These are phyloP conservation scores for Periglandula ipomoeae DNA, from an alignment of 2,329 filamentous ascomycete species.

Conservation along the genomic window DNA sequence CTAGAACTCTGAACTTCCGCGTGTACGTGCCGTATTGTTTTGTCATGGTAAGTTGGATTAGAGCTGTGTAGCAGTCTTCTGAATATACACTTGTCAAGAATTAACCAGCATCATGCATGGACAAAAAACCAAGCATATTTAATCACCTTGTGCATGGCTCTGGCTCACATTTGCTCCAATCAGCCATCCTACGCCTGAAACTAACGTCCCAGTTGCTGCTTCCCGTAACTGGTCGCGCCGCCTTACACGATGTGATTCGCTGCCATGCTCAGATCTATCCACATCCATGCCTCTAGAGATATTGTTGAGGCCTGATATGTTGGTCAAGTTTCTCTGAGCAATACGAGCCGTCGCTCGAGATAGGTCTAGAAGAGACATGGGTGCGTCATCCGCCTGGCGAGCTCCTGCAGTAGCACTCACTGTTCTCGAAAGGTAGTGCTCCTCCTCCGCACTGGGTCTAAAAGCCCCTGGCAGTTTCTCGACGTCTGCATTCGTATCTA, in stretches of 20 bases:
- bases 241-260: slow-evolving; percentile 34
- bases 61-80: too few relatives aligned
- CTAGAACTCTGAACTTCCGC: too few relatives aligned
- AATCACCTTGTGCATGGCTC: slow-evolving; percentile 1
- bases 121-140: not conserved
- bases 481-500: slow-evolving; percentile 56
- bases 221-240: slow-evolving; percentile 65
- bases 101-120: too few relatives aligned
- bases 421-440: slow-evolving; percentile 21
- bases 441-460: slow-evolving; percentile 20
- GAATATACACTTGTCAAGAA: too few relatives aligned
- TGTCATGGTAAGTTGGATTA: too few relatives aligned
- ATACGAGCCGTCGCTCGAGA: slow-evolving; percentile 51
- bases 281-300: slow-evolving; percentile 11
- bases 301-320: slow-evolving; percentile 41
- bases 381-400: slow-evolving; percentile 42
- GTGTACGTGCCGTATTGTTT: too few relatives aligned
- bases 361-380: slow-evolving; percentile 57
- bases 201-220: slow-evolving; percentile 57
- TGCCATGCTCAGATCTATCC: slow-evolving; percentile 14
- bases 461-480: slow-evolving; percentile 49
- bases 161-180: slow-evolving; percentile 42
- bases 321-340: slow-evolving; percentile 49
- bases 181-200: slow-evolving; percentile 59
- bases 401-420: slow-evolving; percentile 24